Evolutionary conservation across 78 protist genomes (phyloP).

Genomic region (Dictyostelium firmibasis): DNA sequence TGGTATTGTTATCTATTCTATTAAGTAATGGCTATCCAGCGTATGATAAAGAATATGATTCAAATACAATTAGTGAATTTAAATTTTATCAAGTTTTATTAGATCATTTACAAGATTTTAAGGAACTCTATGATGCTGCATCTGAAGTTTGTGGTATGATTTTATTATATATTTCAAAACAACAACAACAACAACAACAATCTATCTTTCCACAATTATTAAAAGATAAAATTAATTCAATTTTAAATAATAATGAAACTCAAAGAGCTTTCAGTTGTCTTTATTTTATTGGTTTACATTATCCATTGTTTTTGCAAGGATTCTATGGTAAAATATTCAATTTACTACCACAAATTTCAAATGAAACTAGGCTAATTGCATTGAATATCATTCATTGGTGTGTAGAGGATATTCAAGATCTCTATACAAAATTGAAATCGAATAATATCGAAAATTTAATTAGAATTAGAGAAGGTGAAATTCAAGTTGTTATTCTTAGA

Average conservation of each 20-base stretch:
- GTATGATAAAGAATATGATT: conserved; percentile 5
- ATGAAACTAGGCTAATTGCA: conserved; percentile 31
- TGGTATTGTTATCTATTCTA: conserved; percentile 58
- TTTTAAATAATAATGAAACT: conserved; percentile 13
- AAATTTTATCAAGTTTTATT: conserved; percentile 60
- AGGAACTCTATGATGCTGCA: conserved; percentile 58
- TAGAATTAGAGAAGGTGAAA: conserved; percentile 64
- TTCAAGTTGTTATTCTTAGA: conserved; percentile 20
- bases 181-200: conserved; percentile 19
- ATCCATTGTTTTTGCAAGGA: conserved; percentile 1
- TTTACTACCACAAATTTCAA: conserved; percentile 29
- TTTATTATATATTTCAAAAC: conserved; percentile 8
- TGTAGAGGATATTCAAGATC: conserved; percentile 50
- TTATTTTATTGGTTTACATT: conserved; percentile 62
- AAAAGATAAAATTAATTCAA: conserved; percentile 24
- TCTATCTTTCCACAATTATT: conserved; percentile 11
- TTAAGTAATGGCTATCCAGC: conserved; percentile 57
- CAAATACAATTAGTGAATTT: conserved; percentile 3
- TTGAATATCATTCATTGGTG: conserved; percentile 51
- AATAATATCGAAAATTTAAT: conserved; percentile 39
- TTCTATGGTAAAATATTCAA: conserved; percentile 30
- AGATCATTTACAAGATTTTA: conserved; percentile 35
- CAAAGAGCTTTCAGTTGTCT: conserved; percentile 65
- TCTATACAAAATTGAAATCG: conserved; percentile 44
- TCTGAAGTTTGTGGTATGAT: conserved; percentile 78